Conservation (phyloP, 1,284 basidiomycete species). For the Pascua sp. region DNA sequence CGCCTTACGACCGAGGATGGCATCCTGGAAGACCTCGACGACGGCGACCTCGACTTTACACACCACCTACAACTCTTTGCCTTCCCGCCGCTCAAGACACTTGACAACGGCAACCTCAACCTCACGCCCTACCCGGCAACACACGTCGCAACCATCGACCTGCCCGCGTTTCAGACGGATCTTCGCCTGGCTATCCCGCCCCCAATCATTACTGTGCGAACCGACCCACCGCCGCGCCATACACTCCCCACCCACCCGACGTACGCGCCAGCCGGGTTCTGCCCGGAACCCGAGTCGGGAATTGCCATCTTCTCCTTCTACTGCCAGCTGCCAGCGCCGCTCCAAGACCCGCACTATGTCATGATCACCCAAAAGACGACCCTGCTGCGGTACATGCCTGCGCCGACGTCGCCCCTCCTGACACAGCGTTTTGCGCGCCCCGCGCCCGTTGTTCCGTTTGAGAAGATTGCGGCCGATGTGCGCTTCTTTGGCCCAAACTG, state of each 20-base stretch:
- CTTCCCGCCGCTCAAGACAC: constrained; percentile 30
- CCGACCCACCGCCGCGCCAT: constrained; percentile 46
- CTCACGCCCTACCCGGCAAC: constrained; percentile 24
- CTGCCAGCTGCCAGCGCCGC: constrained; percentile 23
- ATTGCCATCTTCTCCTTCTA: constrained; percentile 37
- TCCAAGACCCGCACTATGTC: constrained; percentile 24
- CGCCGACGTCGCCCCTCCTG: constrained; percentile 33
- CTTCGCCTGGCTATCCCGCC: constrained; percentile 28
- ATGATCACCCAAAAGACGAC: constrained; percentile 36
- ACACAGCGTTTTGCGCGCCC: constrained; percentile 27
- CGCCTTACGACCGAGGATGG: constrained; percentile 23
- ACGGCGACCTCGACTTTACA: constrained; percentile 32
- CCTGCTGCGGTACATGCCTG: constrained; percentile 37
- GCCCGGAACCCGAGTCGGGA: constrained; percentile 42
- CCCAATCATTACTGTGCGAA: constrained; percentile 33
- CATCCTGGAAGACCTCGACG: constrained; percentile 21
- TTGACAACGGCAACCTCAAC: constrained; percentile 13
- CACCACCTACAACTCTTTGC: constrained; percentile 42
- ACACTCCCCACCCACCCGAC: constrained; percentile 35
- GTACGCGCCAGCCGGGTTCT: constrained; percentile 29
- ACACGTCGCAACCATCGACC: constrained; percentile 36
- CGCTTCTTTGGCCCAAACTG: constrained; percentile 39
- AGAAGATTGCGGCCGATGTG: constrained; percentile 35
- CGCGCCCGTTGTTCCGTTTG: constrained; percentile 31
- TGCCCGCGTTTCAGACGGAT: constrained; percentile 34